phyloP scores from a whole-genome alignment of 1,284 basidiomycete genomes.

The Sanghuangporus weigelae region DNA sequence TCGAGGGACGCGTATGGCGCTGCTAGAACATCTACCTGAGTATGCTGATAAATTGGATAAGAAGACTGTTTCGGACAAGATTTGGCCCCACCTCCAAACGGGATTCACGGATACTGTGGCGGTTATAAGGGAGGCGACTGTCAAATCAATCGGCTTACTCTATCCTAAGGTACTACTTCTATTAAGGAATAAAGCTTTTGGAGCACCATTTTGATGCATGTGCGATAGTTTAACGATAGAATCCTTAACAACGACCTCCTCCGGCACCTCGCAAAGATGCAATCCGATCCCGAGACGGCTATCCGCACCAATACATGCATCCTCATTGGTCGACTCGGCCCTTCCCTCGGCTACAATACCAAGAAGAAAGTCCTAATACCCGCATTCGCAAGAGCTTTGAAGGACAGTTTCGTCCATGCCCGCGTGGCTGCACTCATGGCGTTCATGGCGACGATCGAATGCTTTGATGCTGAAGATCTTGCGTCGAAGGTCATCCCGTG shows the following conservation, averaged over 20 bases:
- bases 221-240: slow-evolving; percentile 73
- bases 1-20: slow-evolving; percentile 88
- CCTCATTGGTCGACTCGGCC: slow-evolving; percentile 87
- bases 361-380: slow-evolving; percentile 95
- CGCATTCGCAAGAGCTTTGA: slow-evolving; percentile 87
- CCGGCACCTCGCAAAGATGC: slow-evolving; percentile 88
- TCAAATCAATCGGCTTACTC: slow-evolving; percentile 82
- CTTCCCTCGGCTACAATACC: slow-evolving; percentile 80
- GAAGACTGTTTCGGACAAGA: slow-evolving; percentile 78
- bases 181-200: no score
- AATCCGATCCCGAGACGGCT: slow-evolving; percentile 88
- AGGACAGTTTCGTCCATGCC: slow-evolving; percentile 90
- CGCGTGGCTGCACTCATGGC: slow-evolving; percentile 95
- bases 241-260: slow-evolving; percentile 97
- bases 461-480: slow-evolving; percentile 86
- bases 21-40: slow-evolving; percentile 81
- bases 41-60: slow-evolving; percentile 88
- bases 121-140: slow-evolving; percentile 90
- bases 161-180: slow-evolving; percentile 67
- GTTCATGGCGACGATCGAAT: slow-evolving; percentile 91
- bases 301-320: slow-evolving; percentile 99
- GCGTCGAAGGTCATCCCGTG: slow-evolving; percentile 86
- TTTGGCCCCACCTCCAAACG: slow-evolving; percentile 95
- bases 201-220: not conserved
- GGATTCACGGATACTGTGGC: slow-evolving; percentile 95